Base-by-base conservation (phyloP, 2,329 filamentous ascomycete species). In the Pyrenophora teres region DNA sequence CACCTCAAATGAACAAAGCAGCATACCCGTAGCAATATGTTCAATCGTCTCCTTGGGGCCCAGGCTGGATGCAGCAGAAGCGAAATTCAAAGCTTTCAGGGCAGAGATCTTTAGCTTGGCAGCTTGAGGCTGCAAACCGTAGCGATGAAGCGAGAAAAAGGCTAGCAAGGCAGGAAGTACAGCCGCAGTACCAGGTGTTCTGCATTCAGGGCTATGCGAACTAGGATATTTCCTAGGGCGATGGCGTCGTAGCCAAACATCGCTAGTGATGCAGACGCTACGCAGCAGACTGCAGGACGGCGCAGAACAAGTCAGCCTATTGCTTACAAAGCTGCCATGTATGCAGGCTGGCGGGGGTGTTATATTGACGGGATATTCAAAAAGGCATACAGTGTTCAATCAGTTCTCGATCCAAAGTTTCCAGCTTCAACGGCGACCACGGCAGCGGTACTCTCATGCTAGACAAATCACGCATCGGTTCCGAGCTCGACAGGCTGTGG, bases 1-100 rank as follows among this genome's bases (percentile, higher is more conserved):
- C 21, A 59, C 52, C 55, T 61, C 55, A 31, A 59, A 54, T 3
- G 58, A 58, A 31, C 52, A 56, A 3, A 61, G 42, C 12, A 61
- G 42, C 58, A 61, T 61, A 1, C 58, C 55, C 5, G 58, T 41
- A 10, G 52, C 52, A 19, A 36, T 30, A 40, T 61, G 58, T 18
- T 61, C 50, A 6, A 54, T 39, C 19, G 32, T 30, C 40, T 60
- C 55, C n/a, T 37, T 32, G 4, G 40, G 16, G 10, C 32, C 36
- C 16, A 48, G 16, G n/a, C 37, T 36, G 7, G 6, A 8, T 27
- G 25, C 15, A 8, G 32, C 36, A 16, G 46, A 44, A n/a, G 39
- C 45, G 12, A 33, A 40, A 6, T 44, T 51, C 23, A 58, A 39
- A 30, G 49, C 42, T n/a, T 33, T 49, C 13, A 61, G 27, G 8